These are phyloP conservation scores for Vigna hirtella DNA, from an alignment of 306 rosid species.

Conservation along the genomic window DNA sequence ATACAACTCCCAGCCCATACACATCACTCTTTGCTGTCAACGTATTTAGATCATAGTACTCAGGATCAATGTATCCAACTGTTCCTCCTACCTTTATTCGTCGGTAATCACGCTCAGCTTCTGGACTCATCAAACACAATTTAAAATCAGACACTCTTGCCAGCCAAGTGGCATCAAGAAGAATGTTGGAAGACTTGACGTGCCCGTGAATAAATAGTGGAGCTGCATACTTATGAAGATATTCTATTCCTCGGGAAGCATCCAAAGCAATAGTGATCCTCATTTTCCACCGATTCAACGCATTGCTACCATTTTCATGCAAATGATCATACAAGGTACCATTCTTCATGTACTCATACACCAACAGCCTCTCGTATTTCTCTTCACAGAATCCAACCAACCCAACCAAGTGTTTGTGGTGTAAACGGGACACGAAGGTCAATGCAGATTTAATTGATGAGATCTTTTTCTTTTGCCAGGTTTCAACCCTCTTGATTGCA, in stretches of 20 bases:
- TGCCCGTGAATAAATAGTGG: slow-evolving; percentile 68
- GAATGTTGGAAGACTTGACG: slow-evolving; percentile 77
- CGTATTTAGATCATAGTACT: slow-evolving; percentile 64
- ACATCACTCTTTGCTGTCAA: slow-evolving; percentile 16
- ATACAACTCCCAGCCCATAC: neutral
- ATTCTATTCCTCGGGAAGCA: slow-evolving; percentile 77
- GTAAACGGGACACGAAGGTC: slow-evolving; percentile 76
- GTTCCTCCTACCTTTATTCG: slow-evolving; percentile 65
- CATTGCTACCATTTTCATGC: slow-evolving; percentile 57
- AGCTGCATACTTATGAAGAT: slow-evolving; percentile 78
- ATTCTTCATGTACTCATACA: slow-evolving; percentile 80
- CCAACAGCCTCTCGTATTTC: slow-evolving; percentile 71
- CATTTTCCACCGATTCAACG: slow-evolving; percentile 67
- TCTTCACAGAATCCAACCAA: slow-evolving; percentile 78
- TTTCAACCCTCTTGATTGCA: slow-evolving; percentile 63
- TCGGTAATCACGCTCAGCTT: too few relatives aligned
- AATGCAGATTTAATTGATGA: slow-evolving; percentile 52
- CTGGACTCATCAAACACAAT: slow-evolving; percentile 41
- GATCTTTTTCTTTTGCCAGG: slow-evolving; percentile 48
- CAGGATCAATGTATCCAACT: slow-evolving; percentile 68
- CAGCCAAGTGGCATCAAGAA: slow-evolving; percentile 62
- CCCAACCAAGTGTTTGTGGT: slow-evolving; percentile 62
- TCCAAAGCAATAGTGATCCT: slow-evolving; percentile 79
- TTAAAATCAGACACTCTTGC: slow-evolving; percentile 82
- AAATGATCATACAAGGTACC: slow-evolving; percentile 69